These are phyloP conservation scores for Pseudogymnoascus sp. DNA, from an alignment of 2,329 filamentous ascomycete species.

Conservation along the genomic window DNA sequence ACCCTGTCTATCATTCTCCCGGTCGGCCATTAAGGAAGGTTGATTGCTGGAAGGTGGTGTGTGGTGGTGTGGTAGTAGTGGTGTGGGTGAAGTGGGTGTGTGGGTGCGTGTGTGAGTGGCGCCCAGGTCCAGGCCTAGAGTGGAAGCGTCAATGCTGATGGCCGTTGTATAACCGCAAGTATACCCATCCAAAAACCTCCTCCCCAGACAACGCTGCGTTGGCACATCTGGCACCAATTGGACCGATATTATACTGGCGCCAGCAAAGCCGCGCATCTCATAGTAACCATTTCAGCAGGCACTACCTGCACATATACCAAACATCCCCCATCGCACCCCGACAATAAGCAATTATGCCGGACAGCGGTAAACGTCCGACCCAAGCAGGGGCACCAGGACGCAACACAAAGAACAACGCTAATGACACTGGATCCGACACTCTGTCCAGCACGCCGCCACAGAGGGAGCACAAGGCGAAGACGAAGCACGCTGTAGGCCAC, in stretches of 20 bases:
- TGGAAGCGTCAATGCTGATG: background rate
- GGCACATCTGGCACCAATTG: slow-evolving; percentile 6
- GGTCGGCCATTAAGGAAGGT: background rate
- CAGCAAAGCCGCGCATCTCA: background rate
- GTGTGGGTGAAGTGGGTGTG: background rate
- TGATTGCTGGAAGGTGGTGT: background rate
- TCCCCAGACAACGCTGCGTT: slow-evolving; percentile 7
- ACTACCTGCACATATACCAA: slow-evolving; percentile 5
- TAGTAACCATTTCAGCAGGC: background rate
- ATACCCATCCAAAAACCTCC: slow-evolving; percentile 5
- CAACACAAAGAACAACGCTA: slow-evolving; percentile 3
- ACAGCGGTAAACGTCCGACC: background rate
- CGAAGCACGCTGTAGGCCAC: slow-evolving; percentile 26
- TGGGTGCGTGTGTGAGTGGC: background rate
- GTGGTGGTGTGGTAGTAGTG: background rate
- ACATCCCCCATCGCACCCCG: background rate
- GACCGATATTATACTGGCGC: background rate
- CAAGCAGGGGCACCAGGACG: slow-evolving; percentile 5
- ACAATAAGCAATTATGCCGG: slow-evolving; percentile 9
- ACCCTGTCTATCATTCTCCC: slow-evolving; percentile 3
- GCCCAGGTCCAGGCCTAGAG: slow-evolving; percentile 6
- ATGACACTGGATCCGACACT: slow-evolving; percentile 17
- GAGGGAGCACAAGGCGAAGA: slow-evolving; percentile 20
- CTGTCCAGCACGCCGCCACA: slow-evolving; percentile 23
- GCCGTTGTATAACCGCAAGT: background rate